phyloP scores from a whole-genome alignment of 1,284 basidiomycete species.

The Ganoderma resinaceum region DNA sequence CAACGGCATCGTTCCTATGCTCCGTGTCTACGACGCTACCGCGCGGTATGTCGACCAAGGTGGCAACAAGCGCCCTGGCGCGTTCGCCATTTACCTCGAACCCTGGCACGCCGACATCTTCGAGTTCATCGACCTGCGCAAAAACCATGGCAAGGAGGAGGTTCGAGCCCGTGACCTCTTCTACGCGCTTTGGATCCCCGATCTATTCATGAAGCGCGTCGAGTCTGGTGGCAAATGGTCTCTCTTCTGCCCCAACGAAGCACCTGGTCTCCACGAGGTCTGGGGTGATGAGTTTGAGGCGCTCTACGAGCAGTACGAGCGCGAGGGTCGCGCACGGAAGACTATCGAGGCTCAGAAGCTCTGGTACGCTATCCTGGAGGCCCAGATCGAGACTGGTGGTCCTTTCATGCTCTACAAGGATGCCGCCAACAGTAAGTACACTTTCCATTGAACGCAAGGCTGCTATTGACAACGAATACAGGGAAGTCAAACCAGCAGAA shows the following conservation, averaged over 20 bases:
- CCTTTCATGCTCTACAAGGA: slow-evolving; percentile 99
- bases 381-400: slow-evolving; percentile 97
- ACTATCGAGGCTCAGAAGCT: slow-evolving; percentile 96
- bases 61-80: slow-evolving; percentile 99
- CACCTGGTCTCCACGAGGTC: slow-evolving; percentile 90
- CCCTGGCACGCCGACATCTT: slow-evolving; percentile 99
- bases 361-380: slow-evolving; percentile 97
- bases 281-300: slow-evolving; percentile 93
- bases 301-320: slow-evolving; percentile 92
- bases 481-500: slow-evolving; percentile 99
- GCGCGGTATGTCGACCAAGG: slow-evolving; percentile 99
- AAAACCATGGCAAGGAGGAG: slow-evolving; percentile 99
- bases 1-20: slow-evolving; percentile 99
- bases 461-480: slow-evolving; percentile 38
- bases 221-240: slow-evolving; percentile 92
- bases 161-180: slow-evolving; percentile 97
- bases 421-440: slow-evolving; percentile 76
- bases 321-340: slow-evolving; percentile 88
- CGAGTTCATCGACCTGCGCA: slow-evolving; percentile 97
- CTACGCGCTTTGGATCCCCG: slow-evolving; percentile 98
- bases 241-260: slow-evolving; percentile 98
- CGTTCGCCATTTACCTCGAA: slow-evolving; percentile 97
- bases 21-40: slow-evolving; percentile 97
- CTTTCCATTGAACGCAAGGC: neutral
- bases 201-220: slow-evolving; percentile 98